These are phyloP conservation scores for Saccharomyces jurei DNA, from an alignment of 805 yeast species.

Conservation along the genomic window DNA sequence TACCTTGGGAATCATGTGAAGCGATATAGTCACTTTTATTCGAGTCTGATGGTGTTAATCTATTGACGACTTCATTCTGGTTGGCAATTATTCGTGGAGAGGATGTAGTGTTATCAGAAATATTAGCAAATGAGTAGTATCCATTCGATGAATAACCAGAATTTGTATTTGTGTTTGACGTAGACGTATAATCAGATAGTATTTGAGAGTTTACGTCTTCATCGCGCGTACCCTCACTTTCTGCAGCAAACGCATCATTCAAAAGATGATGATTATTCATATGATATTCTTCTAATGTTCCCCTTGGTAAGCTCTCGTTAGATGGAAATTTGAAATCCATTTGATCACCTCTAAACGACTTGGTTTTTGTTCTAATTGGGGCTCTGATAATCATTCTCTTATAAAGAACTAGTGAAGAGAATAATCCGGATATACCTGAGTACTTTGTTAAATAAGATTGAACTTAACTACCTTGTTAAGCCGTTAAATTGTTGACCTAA, in stretches of 20 bases:
- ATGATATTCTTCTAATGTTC: constrained; percentile 13
- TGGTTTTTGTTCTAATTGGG: constrained; percentile 31
- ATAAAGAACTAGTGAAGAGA: background rate
- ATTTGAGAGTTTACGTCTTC: constrained; percentile 27
- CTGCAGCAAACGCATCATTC: constrained; percentile 13
- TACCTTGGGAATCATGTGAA: background rate
- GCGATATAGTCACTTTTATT: background rate
- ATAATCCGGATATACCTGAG: background rate
- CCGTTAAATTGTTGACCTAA: background rate
- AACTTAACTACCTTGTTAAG: background rate
- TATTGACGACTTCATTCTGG: background rate
- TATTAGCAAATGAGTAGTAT: constrained; percentile 32
- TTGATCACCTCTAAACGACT: constrained; percentile 35
- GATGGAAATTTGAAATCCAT: constrained; percentile 35
- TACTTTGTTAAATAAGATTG: background rate
- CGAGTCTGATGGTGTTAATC: background rate
- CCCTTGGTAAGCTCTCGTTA: constrained; percentile 16
- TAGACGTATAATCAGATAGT: constrained; percentile 23
- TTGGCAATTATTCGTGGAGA: constrained; percentile 1
- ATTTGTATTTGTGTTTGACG: constrained; percentile 16
- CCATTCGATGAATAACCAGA: constrained; percentile 25
- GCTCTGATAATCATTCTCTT: constrained; percentile 19
- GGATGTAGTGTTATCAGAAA: constrained; percentile 31
- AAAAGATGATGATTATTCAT: constrained; percentile 26
- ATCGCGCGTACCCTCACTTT: constrained; percentile 1